Evolutionary conservation across 306 rosid species (phyloP), one percentile per base, ranked within the genome.

Genomic region (Sicyos edulis): DNA sequence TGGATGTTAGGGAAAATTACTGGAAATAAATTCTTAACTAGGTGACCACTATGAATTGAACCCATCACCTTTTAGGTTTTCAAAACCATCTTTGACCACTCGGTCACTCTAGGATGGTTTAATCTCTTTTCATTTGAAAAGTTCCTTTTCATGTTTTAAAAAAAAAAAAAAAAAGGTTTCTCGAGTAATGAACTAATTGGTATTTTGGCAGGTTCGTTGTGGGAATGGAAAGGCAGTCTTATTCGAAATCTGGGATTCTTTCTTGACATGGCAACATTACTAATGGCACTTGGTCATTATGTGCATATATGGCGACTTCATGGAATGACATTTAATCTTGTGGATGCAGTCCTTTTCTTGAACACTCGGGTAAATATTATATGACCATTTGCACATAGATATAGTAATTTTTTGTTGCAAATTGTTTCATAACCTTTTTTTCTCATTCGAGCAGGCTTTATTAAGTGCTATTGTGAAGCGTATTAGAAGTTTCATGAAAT

Each of bases 271-370:
- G 92, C 96, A 78, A 89, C 99, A 37, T 85, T 84, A 83, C 75
- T 87, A 17, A 91, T 89, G 92, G 96, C 97, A 54, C 97, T 95
- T 71, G 91, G 99, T 76, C 99, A 91, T 81, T 89, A 89, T 73
- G 75, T 89, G 85, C 88, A 95, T 81, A 91, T 95, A 75, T 95
- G 99, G 99, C 80, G 97, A 90, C 92, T 95, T 71, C 99, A 89
- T 82, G 99, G 99, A 79, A 81, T 95, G 97, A 96, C 97, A 78
- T 91, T 95, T 81, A 92, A 95, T 80, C 87, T 95, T 4, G 85
- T 95, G 74, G 99, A 95, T 78, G 97, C 88, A 26, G 82, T 91
- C 85, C 89, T 95, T 62, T 95, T 95, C 64, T 82, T 95, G 54
- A 89, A 95, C 82, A 95, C 85, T 75, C 97, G 97, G 19, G 97